These are phyloP conservation scores for Chaetomidium leptoderma DNA, from an alignment of 495 filamentous ascomycete species.

Conservation along the genomic window DNA sequence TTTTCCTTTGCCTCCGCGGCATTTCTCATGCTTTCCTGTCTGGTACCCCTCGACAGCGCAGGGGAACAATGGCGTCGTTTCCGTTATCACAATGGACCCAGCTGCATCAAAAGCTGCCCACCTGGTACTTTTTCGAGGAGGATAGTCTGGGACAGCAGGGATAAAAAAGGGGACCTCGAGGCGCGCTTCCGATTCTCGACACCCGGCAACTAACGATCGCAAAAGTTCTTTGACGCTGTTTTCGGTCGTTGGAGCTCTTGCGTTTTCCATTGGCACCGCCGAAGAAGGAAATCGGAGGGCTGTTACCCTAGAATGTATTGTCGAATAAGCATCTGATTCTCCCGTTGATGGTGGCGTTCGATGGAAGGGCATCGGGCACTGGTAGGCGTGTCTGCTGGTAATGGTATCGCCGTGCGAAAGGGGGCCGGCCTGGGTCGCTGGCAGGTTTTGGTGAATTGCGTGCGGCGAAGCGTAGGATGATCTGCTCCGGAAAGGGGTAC, in stretches of 20 bases:
- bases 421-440: constrained; percentile 7
- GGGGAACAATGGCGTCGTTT: neutral
- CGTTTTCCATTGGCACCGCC: constrained; percentile 10
- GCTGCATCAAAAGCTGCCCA: constrained; percentile 1
- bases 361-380: constrained; percentile 22
- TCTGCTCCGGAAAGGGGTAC: constrained; percentile 9
- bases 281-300: constrained; percentile 31
- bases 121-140: constrained; percentile 16
- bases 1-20: constrained; percentile 11
- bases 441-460: constrained; percentile 20
- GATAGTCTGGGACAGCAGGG: constrained; percentile 14
- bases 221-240: constrained; percentile 23
- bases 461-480: constrained; percentile 18
- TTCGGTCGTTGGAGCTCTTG: constrained; percentile 15
- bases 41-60: neutral
- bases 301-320: constrained; percentile 37
- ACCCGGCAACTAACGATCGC: constrained; percentile 20
- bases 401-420: constrained; percentile 18
- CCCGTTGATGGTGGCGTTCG: constrained; percentile 29
- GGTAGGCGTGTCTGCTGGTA: constrained; percentile 25
- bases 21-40: constrained; percentile 21
- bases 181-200: constrained; percentile 7
- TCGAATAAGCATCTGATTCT: constrained; percentile 39
- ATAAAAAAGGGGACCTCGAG: constrained; percentile 1
- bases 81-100: neutral